A percentile compares a stretch with the other conserved stretches of the same genome.
These are phyloP conservation scores for Discostella stelligera DNA, from an alignment of 352 stramenopile species.

Conservation along the genomic window DNA sequence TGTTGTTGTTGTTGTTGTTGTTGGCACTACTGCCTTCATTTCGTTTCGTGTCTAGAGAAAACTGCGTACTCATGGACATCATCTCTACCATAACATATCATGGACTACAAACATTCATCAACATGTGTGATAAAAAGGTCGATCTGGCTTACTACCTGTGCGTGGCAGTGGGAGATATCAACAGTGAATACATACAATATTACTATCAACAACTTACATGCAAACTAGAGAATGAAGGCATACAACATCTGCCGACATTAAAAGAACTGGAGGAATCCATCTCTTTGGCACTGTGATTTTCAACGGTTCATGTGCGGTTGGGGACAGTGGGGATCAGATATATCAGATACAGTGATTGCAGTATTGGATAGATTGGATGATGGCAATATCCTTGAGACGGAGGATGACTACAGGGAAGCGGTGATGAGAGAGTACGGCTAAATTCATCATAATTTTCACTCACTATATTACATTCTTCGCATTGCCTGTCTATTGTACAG, in stretches of 20 bases:
- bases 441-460: slow-evolving; percentile 1
- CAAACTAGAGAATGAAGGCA: slow-evolving; percentile 11
- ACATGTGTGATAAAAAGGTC: slow-evolving; percentile 6
- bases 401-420: slow-evolving; percentile 62
- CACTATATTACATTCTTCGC: not conserved
- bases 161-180: slow-evolving; percentile 36
- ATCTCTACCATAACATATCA: no score
- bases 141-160: slow-evolving; percentile 79
- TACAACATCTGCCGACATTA: slow-evolving; percentile 33
- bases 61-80: no score
- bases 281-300: slow-evolving; percentile 69
- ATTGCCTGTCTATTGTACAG: not conserved
- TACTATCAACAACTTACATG: slow-evolving; percentile 55
- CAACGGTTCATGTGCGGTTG: slow-evolving; percentile 73
- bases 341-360: slow-evolving; percentile 34
- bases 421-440: slow-evolving; percentile 57
- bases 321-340: slow-evolving; percentile 68
- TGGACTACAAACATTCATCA: not conserved
- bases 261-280: slow-evolving; percentile 62
- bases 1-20: no score
- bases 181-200: slow-evolving; percentile 40
- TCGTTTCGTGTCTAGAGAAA: no score
- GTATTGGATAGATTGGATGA: slow-evolving; percentile 60
- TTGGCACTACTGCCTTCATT: no score
- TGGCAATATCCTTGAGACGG: slow-evolving; percentile 54